Percentiles rank a stretch among this genome's conserved stretches.
phyloP scores from a whole-genome alignment of 208 protist genomes.

The Eutreptiella sp. region DNA sequence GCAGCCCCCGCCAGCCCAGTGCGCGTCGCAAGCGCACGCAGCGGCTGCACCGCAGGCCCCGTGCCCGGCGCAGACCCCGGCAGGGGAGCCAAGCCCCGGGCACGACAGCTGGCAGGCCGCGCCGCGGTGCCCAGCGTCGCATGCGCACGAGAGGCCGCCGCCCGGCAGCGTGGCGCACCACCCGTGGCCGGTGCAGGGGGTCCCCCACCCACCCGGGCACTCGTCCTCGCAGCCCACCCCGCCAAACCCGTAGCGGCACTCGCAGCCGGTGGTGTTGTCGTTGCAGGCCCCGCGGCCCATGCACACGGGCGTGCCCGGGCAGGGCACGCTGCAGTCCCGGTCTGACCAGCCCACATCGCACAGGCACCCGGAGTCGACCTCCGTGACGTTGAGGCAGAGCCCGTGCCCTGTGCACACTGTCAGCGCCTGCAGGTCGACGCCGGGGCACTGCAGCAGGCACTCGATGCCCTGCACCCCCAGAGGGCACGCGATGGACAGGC shows the following conservation, averaged over 20 bases:
- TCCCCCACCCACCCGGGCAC: no score
- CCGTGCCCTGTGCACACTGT: no score
- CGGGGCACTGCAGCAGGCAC: constrained; percentile 7
- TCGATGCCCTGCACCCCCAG: constrained; percentile 11
- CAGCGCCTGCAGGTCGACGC: not conserved
- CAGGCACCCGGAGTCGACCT: not conserved
- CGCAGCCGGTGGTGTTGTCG: constrained; percentile 4
- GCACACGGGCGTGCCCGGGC: not conserved
- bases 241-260: not conserved
- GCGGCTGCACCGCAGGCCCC: no score
- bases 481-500: constrained; percentile 13
- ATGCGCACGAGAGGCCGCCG: constrained; percentile 36
- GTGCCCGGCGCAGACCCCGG: constrained; percentile 13
- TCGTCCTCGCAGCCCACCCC: not conserved
- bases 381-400: no score
- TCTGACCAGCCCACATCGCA: not conserved
- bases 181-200: no score
- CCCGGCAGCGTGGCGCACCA: not conserved
- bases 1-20: no score
- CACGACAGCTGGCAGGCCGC: constrained; percentile 6
- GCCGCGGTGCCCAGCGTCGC: constrained; percentile 23
- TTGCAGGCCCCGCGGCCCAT: not conserved
- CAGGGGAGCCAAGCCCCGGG: no score
- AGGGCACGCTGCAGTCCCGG: not conserved
- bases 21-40: no score